These are phyloP conservation scores for Aspergillus costaricaensis DNA, from an alignment of 2,329 filamentous ascomycete genomes.

Conservation along the genomic window DNA sequence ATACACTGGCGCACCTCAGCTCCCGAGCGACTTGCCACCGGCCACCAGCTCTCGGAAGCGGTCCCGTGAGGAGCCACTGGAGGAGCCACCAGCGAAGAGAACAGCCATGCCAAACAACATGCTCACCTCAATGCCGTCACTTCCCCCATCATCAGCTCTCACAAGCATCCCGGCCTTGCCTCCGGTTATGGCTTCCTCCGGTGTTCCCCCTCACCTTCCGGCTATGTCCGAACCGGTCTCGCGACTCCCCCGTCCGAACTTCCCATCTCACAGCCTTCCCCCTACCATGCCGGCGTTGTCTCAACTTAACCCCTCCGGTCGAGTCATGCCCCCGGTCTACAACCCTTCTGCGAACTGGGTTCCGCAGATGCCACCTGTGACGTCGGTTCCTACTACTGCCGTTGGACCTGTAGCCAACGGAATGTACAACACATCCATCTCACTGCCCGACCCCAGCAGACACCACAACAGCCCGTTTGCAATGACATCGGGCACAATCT, in stretches of 20 bases:
- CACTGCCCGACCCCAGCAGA: conserved; percentile 40
- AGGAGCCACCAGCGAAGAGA: conserved; percentile 62
- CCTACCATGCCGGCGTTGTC: conserved; percentile 43
- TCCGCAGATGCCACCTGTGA: conserved; percentile 42
- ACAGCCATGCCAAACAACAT: conserved; percentile 29
- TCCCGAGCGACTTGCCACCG: conserved; percentile 24
- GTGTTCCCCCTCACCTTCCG: conserved; percentile 37
- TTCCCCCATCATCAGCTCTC: conserved; percentile 28
- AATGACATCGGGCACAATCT: conserved; percentile 59
- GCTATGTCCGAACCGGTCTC: conserved; percentile 41
- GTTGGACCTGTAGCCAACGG: conserved; percentile 32
- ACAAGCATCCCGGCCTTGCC: conserved; percentile 35
- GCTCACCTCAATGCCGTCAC: conserved; percentile 26
- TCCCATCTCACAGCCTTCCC: conserved; percentile 57
- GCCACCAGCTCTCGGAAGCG: conserved; percentile 55
- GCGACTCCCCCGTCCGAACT: conserved; percentile 69
- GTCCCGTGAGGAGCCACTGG: conserved; percentile 56
- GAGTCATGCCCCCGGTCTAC: conserved; percentile 76
- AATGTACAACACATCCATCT: conserved; percentile 32
- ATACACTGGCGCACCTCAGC: conserved; percentile 27
- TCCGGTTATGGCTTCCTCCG: conserved; percentile 36
- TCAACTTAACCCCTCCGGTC: conserved; percentile 65
- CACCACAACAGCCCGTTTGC: conserved; percentile 54
- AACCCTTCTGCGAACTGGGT: conserved; percentile 56
- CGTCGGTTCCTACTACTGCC: conserved; percentile 32